phyloP scores from a whole-genome alignment of 192 early-diverging fungal species.

The Coemansia sp. region DNA sequence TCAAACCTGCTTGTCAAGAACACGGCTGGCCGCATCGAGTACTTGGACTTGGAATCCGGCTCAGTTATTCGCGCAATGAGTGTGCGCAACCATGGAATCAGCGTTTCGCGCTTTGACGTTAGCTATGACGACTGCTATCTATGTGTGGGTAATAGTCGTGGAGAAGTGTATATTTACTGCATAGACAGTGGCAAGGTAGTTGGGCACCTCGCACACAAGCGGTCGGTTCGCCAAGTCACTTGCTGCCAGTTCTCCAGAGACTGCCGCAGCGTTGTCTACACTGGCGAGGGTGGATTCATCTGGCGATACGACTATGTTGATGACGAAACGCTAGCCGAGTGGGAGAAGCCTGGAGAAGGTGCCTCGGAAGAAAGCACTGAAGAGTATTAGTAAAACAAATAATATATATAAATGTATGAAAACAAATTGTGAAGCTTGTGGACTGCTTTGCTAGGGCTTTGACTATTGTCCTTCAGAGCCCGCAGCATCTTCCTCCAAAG shows the following conservation, averaged over 20 bases:
- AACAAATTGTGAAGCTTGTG: not conserved
- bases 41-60: conserved; percentile 66
- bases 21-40: conserved; percentile 73
- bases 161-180: conserved; percentile 71
- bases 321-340: conserved; percentile 72
- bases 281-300: conserved; percentile 77
- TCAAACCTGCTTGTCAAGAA: conserved; percentile 71
- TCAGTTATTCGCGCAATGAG: conserved; percentile 52
- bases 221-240: conserved; percentile 78
- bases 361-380: conserved; percentile 22
- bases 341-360: conserved; percentile 59
- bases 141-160: conserved; percentile 74
- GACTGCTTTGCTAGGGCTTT: too few relatives aligned
- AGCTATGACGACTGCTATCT: conserved; percentile 75
- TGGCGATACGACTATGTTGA: conserved; percentile 85
- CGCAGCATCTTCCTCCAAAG: conserved; percentile 7
- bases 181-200: conserved; percentile 68
- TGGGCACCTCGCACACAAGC: conserved; percentile 69
- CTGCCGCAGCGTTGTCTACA: conserved; percentile 71
- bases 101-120: conserved; percentile 64
- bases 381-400: not conserved
- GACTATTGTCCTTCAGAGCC: not conserved
- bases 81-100: conserved; percentile 50
- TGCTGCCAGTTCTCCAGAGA: conserved; percentile 79
- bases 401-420: not conserved